These are phyloP conservation scores for Mucor saturninus DNA, from an alignment of 371 early-diverging fungal genomes.

Conservation along the genomic window DNA sequence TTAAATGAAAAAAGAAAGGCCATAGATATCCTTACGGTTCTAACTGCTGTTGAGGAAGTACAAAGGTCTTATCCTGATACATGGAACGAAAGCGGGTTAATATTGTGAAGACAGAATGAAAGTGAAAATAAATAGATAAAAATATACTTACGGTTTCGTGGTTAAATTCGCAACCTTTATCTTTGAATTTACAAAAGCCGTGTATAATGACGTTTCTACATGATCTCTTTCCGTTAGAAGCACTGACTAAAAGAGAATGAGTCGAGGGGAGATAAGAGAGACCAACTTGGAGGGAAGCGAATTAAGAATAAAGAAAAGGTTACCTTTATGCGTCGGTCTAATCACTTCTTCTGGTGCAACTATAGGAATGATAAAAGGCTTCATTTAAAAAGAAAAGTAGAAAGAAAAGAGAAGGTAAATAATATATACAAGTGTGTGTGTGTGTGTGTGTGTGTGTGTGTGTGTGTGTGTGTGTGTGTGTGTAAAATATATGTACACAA, in stretches of 20 bases:
- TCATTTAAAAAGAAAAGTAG: background rate
- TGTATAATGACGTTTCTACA: slow-evolving; percentile 87
- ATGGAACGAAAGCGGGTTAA: background rate
- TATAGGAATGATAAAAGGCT: background rate
- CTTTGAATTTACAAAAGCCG: slow-evolving; percentile 86
- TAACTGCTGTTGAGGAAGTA: slow-evolving; percentile 13
- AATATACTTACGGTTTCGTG: slow-evolving; percentile 67
- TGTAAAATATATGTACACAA: too few relatives aligned
- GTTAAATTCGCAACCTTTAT: slow-evolving; percentile 86
- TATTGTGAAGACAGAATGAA: background rate
- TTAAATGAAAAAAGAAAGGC: too few relatives aligned
- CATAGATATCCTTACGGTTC: background rate
- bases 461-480: too few relatives aligned
- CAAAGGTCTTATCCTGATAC: slow-evolving; percentile 20
- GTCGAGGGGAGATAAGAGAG: background rate
- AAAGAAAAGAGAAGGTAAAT: background rate
- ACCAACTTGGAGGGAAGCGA: too few relatives aligned
- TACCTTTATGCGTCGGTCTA: too few relatives aligned
- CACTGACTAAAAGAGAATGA: background rate
- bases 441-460: too few relatives aligned
- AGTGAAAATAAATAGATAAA: background rate
- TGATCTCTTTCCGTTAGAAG: slow-evolving; percentile 45
- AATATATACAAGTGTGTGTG: background rate
- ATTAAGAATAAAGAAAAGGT: background rate
- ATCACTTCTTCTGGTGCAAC: background rate